These are phyloP conservation scores for Scutellaria baicalensis DNA, from an alignment of 257 asterid genomes.

Conservation along the genomic window DNA sequence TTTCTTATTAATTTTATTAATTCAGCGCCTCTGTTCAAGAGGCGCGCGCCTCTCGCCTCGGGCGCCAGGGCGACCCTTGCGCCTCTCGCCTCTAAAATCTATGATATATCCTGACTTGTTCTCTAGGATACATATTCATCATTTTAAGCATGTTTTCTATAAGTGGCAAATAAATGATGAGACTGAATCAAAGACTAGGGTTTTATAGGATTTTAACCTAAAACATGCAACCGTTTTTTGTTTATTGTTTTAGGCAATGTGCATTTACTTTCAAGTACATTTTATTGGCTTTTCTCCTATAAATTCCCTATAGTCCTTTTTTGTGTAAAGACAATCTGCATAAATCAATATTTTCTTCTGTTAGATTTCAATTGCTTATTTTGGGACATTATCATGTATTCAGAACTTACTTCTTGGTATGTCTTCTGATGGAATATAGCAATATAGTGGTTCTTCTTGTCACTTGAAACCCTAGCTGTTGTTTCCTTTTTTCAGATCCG, in stretches of 20 bases:
- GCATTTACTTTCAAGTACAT: background rate
- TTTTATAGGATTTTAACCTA: slow-evolving; percentile 7
- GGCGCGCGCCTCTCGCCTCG: no score
- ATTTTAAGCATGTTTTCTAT: background rate
- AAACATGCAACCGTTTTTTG: background rate
- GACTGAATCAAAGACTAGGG: background rate
- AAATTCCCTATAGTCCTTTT: background rate
- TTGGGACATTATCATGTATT: background rate
- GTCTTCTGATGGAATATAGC: background rate
- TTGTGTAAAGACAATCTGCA: background rate
- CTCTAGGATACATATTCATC: background rate
- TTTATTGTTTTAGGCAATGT: background rate
- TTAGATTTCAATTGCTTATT: background rate
- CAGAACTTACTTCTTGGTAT: background rate
- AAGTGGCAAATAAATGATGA: background rate
- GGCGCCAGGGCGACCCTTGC: no score
- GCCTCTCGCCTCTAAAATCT: no score
- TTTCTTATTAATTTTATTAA: no score
- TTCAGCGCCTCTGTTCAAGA: no score
- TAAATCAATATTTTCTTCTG: background rate
- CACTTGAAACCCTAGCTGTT: background rate
- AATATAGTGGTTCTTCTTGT: background rate
- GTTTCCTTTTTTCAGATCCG: background rate
- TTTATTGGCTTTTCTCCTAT: background rate
- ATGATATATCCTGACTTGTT: background rate